Evolutionary conservation across 2,329 filamentous ascomycete genomes (phyloP), one percentile per base, ranked within the genome.

Genomic region (Claviceps lovelessii): DNA sequence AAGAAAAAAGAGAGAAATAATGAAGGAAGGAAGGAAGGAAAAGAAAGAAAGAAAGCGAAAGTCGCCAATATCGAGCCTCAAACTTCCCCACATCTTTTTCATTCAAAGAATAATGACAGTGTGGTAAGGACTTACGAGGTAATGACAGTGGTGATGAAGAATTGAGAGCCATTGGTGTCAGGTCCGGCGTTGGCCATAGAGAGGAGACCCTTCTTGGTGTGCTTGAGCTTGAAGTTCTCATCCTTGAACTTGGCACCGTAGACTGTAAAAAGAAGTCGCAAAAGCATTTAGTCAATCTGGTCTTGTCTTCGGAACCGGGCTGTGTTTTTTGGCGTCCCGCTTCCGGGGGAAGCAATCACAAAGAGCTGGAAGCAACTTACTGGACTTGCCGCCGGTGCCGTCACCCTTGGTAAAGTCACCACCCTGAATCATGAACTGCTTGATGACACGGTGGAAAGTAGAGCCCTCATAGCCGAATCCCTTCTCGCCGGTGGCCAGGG

Each of bases 211-310:
- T 83, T 85, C 80, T 89, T 90, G 76, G 78, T 81, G 83, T 94
- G 88, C 80, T 90, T 90, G 68, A 91, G 79, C 84, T 93, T 91
- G 80, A 94, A 93, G 85, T 91, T 93, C 83, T 94, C 88, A 65
- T 94, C 88, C 61, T 81, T 73, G 75, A 93, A 93, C 74, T 87
- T 88, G 63, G 80, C 77, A 65, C 88, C 88, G 70, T 91, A 93
- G 76, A 93, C 81, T 84, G 59, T 56, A 19, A 6, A 33, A 37
- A 28, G 11, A 19, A 11, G 42, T 47, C 45, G 44, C 35, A n/a
- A 31, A 33, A 33, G 23, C 63, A 33, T 29, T 64, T 54, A 64
- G 61, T 55, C 52, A 60, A 58, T 60, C 53, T 54, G 54, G 54
- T 8, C 39, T 31, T 5, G n/a, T 17, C 13, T 23, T 23, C 2